phyloP scores from a whole-genome alignment of 108 stramenopile species.

The Skeletonema marinoi region DNA sequence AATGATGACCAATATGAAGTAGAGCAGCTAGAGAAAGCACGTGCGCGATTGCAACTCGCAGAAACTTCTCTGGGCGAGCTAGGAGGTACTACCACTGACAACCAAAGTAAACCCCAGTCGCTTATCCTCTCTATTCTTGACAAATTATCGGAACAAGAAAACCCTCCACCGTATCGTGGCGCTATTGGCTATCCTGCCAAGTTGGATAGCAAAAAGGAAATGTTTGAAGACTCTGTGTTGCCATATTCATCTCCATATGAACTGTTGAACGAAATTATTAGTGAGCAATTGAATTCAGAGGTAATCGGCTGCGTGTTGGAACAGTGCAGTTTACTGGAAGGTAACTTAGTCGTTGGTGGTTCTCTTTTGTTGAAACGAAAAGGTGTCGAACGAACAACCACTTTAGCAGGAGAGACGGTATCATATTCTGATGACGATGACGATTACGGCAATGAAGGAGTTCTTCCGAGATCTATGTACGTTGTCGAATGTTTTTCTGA shows the following conservation, averaged over 20 bases:
- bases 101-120: constrained; percentile 2
- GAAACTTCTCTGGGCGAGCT: constrained; percentile 26
- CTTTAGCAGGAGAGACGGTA: constrained; percentile 60
- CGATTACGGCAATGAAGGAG: constrained; percentile 64
- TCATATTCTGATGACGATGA: constrained; percentile 59
- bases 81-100: not conserved
- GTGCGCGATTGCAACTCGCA: constrained; percentile 25
- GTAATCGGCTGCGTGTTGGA: constrained; percentile 83
- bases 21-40: constrained; percentile 35
- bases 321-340: constrained; percentile 73
- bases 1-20: constrained; percentile 10
- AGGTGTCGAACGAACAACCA: constrained; percentile 48
- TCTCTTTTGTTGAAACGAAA: constrained; percentile 70
- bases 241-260: constrained; percentile 74
- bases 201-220: constrained; percentile 49
- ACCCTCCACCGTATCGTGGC: constrained; percentile 76
- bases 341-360: constrained; percentile 77
- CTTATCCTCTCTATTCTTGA: constrained; percentile 25
- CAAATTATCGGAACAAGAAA: constrained; percentile 32
- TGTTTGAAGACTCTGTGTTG: constrained; percentile 19
- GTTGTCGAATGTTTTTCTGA: constrained; percentile 88
- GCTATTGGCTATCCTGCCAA: constrained; percentile 79
- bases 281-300: constrained; percentile 74
- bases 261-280: constrained; percentile 68
- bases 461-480: constrained; percentile 59